Evolutionary conservation across 1,284 basidiomycete genomes (phyloP), one percentile per base, ranked within the genome.

Genomic region (Sporisorium sorghi): DNA sequence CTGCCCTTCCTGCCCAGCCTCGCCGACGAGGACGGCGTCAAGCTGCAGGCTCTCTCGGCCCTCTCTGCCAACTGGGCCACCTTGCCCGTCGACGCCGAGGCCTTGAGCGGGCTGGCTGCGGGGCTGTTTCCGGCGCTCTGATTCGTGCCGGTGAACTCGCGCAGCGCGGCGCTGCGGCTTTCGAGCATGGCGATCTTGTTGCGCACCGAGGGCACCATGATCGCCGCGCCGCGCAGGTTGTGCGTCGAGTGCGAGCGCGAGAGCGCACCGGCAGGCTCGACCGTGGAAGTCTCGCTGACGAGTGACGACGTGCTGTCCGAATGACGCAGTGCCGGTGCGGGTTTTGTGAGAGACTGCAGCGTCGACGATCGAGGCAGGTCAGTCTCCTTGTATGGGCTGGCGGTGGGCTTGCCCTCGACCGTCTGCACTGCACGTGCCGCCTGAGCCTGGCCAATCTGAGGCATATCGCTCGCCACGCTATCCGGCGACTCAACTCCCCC

Each of bases 141-240:
- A 2, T 10, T 23, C 1, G 19, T 53, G 6, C 55, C 40, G 1
- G 72, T 72, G 39, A 79, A 79, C n/a, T 79, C 76, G 37, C 63
- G 55, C 23, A 79, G 44, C 0, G 76, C 71, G 11, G 70, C 47
- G 19, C 58, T 58, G 5, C 79, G 49, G 17, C 53, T 66, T 58
- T 82, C 80, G 32, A 82, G 57, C 77, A 75, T 65, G 10, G 79
- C 79, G 33, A 82, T 81, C 73, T 82, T 82, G 67, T 78, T 79
- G 19, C 80, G 64, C 9, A 82, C 80, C 40, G 77, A 79, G 8
- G 80, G 80, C 15, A 80, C 74, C 37, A 81, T 66, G 11, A 80
- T 54, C 6, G 73, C 50, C 12, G 70, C 48, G 0, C 69, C 77
- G 11, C 77, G 69, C 5, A 77, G 60, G 21, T 75, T 75, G 58